Evolutionary conservation across 257 asterid species (phyloP), one percentile per base, ranked within the genome.

Genomic region (Coffea eugenioides): DNA sequence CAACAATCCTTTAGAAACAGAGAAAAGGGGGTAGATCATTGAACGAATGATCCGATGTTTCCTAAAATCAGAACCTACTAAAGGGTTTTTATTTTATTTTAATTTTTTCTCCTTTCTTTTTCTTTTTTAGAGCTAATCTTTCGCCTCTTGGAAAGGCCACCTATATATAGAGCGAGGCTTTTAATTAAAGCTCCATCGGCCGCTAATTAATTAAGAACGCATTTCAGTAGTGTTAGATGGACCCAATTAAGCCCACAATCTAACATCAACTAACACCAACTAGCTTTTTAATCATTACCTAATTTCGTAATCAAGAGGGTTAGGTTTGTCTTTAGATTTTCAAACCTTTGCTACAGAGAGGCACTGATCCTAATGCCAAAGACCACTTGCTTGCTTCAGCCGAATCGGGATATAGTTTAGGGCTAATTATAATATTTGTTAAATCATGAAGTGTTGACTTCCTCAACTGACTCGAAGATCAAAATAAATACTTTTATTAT

Each of bases 241-340:
- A 45, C 61, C 61, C 25, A 62, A 62, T 76, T 62, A 43, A n/a
- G 71, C 79, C 71, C 71, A 61, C 36, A 75, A 75, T 61, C 56
- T 6, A 75, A 20, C 13, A 20, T 14, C 79, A 67, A 4, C 43
- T 75, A 75, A 75, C 23, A 0, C 9, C 54, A 57, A 59, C 46
- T 21, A 76, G 46, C 72, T 43, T 73, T 45, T 61, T 75, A 61
- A 61, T 75, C 79, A 75, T 75, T 61, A 59, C 79, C n/a, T 57
- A 56, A 13, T 18, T 66, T 66, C 71, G 43, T 27, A 66, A 66
- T 10, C 71, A 66, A 66, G 71, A 2, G 8, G 69, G 21, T 62
- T n/a, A 62, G 68, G 68, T 62, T 62, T 62, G 68, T 62, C 36
- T 62, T 23, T 48, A 62, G 68, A 62, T 62, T 62, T 62, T n/a